phyloP scores from a whole-genome alignment of 192 early-diverging fungal genomes.

The Entomortierella lignicola region DNA sequence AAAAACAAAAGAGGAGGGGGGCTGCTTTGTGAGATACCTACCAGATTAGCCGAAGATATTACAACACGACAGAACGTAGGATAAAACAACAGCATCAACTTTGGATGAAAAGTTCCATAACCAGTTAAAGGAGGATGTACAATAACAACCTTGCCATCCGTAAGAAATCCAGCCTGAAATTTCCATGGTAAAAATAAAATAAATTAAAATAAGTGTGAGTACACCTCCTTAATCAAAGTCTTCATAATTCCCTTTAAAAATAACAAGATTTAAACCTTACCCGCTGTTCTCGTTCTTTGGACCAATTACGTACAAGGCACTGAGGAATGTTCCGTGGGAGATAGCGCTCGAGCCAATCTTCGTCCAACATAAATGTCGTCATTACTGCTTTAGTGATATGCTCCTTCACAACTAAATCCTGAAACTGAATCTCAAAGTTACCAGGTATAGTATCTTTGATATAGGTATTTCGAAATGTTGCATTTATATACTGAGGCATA shows the following conservation, averaged over 20 bases:
- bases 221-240: too few species aligned
- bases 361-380: constrained; percentile 64
- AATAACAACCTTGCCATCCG: constrained; percentile 28
- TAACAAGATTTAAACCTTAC: background rate
- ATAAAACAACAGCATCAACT: constrained; percentile 74
- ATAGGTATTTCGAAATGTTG: constrained; percentile 35
- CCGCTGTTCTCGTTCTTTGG: constrained; percentile 6
- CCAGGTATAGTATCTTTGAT: constrained; percentile 7
- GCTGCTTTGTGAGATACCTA: too few species aligned
- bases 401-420: constrained; percentile 54
- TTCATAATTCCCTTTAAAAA: too few species aligned
- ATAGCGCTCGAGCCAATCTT: constrained; percentile 61
- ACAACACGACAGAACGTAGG: constrained; percentile 66
- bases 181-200: background rate
- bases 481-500: constrained; percentile 6
- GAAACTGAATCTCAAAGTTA: constrained; percentile 32
- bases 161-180: constrained; percentile 40
- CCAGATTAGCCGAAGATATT: constrained; percentile 69
- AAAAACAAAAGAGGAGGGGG: too few species aligned
- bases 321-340: constrained; percentile 56
- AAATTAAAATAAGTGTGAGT: too few species aligned
- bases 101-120: constrained; percentile 70
- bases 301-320: constrained; percentile 57
- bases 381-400: constrained; percentile 63
- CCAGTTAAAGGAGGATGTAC: constrained; percentile 63